Base-by-base conservation (phyloP, 2,329 filamentous ascomycete genomes). In the Periconia sp. region DNA sequence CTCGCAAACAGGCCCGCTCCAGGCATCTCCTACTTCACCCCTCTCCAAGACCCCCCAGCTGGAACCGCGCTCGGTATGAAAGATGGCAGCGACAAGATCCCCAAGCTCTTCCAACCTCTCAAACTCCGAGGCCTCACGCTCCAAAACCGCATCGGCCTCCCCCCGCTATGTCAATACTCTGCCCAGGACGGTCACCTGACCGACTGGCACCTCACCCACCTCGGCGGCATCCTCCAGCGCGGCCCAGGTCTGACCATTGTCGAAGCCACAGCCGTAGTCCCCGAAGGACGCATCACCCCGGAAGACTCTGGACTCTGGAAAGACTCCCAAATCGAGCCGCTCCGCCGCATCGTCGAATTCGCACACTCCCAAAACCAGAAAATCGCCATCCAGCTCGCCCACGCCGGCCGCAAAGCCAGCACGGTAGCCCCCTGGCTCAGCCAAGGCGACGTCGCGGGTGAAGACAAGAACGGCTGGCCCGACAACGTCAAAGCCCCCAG, bases 221-320 rank as follows among this genome's bases (percentile, higher is more conserved):
- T 93, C 23, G 90, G 91, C 52, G 87, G 90, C 56, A 92, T 92
- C 62, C 82, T 90, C 19, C 80, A 88, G 54, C 85, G 88, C 52
- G 92, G 92, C 13, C 87, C 89, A 0, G 89, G 85, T 1, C 78
- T 96, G 17, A 78, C 88, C 46, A 84, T 92, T 55, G 80, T 92
- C 53, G 92, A 96, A 76, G 91, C 92, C 23, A 92, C 90, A 0
- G 80, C 86, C 31, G 89, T 96, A 0, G 79, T 84, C 10, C 76
- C 90, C 6, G 85, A 92, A 61, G 92, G 92, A 27, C 84, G 92
- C 51, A 96, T 96, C 77, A 89, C 89, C 0, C 91, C 91, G 1
- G 81, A 92, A 70, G 90, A 93, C 70, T 76, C 79, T 13, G 91
- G 92, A 0, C 76, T 97, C 8, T 97, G 92, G 92, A 81, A 88